A percentile compares a stretch with the other conserved stretches of the same genome.
Conservation (phyloP, 139 green algal species). For the Edaphochlamys debaryana region DNA sequence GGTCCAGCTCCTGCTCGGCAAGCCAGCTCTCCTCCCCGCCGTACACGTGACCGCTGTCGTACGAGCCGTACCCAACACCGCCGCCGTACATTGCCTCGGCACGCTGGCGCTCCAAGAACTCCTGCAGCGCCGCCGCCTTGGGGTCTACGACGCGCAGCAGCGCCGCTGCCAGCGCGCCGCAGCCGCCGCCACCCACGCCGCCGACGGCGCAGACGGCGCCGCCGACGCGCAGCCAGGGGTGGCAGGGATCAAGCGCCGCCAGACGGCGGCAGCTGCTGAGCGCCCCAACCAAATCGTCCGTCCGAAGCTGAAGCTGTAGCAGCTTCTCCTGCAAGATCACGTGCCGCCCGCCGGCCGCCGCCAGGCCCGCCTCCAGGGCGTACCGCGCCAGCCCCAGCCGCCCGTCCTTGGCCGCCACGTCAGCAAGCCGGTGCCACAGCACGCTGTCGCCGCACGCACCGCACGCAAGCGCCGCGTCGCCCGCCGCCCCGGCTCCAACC, state of each 20-base stretch:
- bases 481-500: too few species aligned
- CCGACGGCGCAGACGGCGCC: too few species aligned
- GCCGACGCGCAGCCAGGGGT: conserved; percentile 12
- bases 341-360: neutral
- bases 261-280: neutral
- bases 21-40: too few species aligned
- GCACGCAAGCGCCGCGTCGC: neutral
- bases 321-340: conserved; percentile 26
- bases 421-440: conserved; percentile 37
- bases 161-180: too few species aligned
- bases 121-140: too few species aligned
- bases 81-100: too few species aligned
- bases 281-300: conserved; percentile 25
- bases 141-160: neutral
- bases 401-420: neutral
- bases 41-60: too few species aligned
- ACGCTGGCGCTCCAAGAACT: too few species aligned
- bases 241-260: conserved; percentile 9
- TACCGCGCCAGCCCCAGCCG: conserved; percentile 11
- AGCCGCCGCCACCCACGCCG: too few species aligned
- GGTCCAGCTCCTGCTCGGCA: too few species aligned
- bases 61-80: too few species aligned
- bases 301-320: conserved; percentile 14
- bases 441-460: neutral
- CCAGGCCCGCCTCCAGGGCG: conserved; percentile 31